Conservation (phyloP, 1,139 yeast genomes). For the Geotrichum candidum region DNA sequence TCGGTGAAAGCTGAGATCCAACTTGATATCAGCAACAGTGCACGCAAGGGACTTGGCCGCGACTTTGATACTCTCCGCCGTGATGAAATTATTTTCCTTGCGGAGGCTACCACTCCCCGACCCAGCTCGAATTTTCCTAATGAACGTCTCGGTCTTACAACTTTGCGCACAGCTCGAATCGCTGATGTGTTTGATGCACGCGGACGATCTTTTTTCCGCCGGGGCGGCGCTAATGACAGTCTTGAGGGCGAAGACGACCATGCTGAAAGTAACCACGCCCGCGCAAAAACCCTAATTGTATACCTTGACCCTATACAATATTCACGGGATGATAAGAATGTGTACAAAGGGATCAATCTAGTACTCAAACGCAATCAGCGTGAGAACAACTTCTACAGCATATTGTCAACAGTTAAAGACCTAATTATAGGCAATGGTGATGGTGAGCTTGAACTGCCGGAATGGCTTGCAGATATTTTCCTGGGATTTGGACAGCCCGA, state of each 20-base stretch:
- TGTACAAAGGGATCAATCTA: slow-evolving; percentile 20
- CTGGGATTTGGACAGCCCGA: slow-evolving; percentile 36
- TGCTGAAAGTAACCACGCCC: slow-evolving; percentile 12
- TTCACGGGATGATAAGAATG: slow-evolving; percentile 5
- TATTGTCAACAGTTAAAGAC: slow-evolving; percentile 24
- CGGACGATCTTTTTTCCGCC: background rate
- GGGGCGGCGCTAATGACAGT: slow-evolving; percentile 14
- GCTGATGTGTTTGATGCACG: slow-evolving; percentile 22
- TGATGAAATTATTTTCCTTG: slow-evolving; percentile 33
- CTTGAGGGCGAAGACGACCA: slow-evolving; percentile 13
- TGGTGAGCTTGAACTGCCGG: slow-evolving; percentile 29
- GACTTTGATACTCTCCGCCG: slow-evolving; percentile 34
- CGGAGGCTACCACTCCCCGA: slow-evolving; percentile 21
- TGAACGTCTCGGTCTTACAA: slow-evolving; percentile 23
- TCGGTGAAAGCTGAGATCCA: slow-evolving; percentile 13
- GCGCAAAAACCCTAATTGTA: slow-evolving; percentile 19
- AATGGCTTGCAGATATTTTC: slow-evolving; percentile 37
- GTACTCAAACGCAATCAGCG: slow-evolving; percentile 25
- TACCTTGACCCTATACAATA: slow-evolving; percentile 18
- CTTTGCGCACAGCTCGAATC: slow-evolving; percentile 28
- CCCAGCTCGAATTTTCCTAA: slow-evolving; percentile 14
- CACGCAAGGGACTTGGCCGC: slow-evolving; percentile 21
- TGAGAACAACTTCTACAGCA: slow-evolving; percentile 25
- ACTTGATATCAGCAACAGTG: slow-evolving; percentile 14
- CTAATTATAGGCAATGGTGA: slow-evolving; percentile 17